Percentiles rank a stretch among this genome's conserved stretches.
Conservation (phyloP, 2,329 filamentous ascomycete species). For the Apiospora saccharicola region DNA sequence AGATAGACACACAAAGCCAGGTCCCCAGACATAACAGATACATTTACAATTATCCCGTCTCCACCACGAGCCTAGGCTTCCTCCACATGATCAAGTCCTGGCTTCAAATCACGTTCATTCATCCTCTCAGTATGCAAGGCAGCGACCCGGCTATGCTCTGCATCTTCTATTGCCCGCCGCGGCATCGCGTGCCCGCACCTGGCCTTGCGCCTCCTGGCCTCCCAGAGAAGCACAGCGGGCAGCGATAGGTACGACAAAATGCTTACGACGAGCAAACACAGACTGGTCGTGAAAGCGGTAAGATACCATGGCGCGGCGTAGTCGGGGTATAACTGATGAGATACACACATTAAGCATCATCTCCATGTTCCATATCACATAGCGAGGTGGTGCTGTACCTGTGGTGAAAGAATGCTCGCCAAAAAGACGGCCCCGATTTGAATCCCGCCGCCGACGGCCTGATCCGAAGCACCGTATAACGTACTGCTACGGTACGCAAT, state of each 20-base stretch:
- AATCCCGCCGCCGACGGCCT: not conserved
- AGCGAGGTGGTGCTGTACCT: not conserved
- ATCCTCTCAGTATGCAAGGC: not conserved
- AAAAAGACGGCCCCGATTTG: not conserved
- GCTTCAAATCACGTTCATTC: not conserved
- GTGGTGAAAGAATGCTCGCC: not conserved
- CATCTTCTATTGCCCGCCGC: not conserved
- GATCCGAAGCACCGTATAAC: slow-evolving; percentile 4
- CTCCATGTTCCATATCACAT: not conserved
- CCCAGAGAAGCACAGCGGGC: not conserved
- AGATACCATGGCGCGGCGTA: not conserved
- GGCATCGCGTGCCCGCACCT: slow-evolving; percentile 12
- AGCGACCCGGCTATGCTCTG: not conserved
- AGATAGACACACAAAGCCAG: too few relatives aligned
- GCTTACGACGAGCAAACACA: not conserved
- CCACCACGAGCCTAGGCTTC: not conserved
- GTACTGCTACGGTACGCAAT: slow-evolving; percentile 15
- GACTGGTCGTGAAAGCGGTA: not conserved
- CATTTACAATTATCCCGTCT: too few relatives aligned
- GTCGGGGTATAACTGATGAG: not conserved
- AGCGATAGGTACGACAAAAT: not conserved
- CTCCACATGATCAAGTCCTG: not conserved
- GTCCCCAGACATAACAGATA: too few relatives aligned
- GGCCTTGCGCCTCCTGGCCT: slow-evolving; percentile 3
- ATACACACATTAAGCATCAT: not conserved